Base-by-base conservation (phyloP, 1,284 basidiomycete genomes). In the Moesziomyces sp. region DNA sequence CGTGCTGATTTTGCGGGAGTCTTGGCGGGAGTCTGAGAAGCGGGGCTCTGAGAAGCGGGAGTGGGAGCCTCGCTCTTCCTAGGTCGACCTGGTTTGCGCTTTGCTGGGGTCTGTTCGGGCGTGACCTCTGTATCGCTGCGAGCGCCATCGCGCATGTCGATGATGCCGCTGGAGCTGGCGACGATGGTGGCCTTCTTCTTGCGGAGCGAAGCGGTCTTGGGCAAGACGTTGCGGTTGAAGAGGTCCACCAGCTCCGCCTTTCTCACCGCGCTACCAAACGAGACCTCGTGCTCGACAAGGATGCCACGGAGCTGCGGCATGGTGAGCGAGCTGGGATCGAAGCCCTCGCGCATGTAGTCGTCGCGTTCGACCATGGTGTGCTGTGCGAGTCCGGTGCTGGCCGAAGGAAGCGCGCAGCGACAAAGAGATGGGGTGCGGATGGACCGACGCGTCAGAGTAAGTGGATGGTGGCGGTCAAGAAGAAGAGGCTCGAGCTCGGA, bases 221-320 rank as follows among this genome's bases (percentile, higher is more conserved):
- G 48, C 58, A 70, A 42, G 64, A 81, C 49, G 61, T 74, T 86
- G 58, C 88, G 87, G 63, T 93, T 89, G 85, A 94, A 98, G 5
- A 91, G 86, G 43, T 89, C 87, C 11, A 97, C 88, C 24, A 98
- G 89, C 77, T 93, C 93, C 7, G 90, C 87, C 85, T 98, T 98
- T 69, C 92, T 93, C 78, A 92, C 91, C 1, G 90, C 89, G 3
- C 90, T 88, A 7, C 92, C 89, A 85, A 91, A 93, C 34, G 87
- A 86, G 78, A 96, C 87, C 68, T 91, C 89, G 85, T 98, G 93
- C 80, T 91, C 91, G 43, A 91, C 89, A 52, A 98, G 88, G 57
- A 97, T 84, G 14, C 91, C 91, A 13, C 93, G 87, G 7, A 96
- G 87, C 79, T 94, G 91, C 16, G 92, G 88, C 38, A 95, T 89